A percentile compares a stretch with the other conserved stretches of the same genome.
Conservation (phyloP, 768 basidiomycete genomes). For the Trametes gibbosa region DNA sequence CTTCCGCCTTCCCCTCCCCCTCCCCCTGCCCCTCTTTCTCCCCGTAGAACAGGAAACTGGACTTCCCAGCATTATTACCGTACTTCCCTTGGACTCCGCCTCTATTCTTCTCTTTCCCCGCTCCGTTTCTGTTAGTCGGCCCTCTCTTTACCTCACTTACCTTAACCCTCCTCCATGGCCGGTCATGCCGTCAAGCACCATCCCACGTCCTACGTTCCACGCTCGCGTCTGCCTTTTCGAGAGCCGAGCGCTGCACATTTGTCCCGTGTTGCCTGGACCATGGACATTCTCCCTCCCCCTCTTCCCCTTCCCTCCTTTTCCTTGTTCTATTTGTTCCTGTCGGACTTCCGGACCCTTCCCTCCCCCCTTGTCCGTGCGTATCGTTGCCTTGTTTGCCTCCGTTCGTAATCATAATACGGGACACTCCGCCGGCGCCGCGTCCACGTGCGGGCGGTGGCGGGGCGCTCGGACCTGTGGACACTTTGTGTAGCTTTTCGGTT, state of each 20-base stretch:
- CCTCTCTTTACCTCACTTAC: neutral
- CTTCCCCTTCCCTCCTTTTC: neutral
- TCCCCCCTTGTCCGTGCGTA: neutral
- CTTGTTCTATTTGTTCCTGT: neutral
- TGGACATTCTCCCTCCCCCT: neutral
- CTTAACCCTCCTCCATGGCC: neutral
- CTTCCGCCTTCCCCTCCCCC: too few relatives aligned
- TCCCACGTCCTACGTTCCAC: neutral
- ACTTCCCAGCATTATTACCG: too few relatives aligned
- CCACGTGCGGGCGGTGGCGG: too few relatives aligned
- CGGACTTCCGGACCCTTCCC: too few relatives aligned
- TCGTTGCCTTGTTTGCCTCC: neutral
- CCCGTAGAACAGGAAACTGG: too few relatives aligned
- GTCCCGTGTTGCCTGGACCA: neutral
- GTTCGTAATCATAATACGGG: neutral
- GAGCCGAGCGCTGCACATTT: too few relatives aligned
- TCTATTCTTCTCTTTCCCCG: too few relatives aligned
- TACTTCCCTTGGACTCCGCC: too few relatives aligned
- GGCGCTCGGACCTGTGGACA: too few relatives aligned
- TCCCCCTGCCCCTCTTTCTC: too few relatives aligned
- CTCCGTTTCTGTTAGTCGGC: neutral
- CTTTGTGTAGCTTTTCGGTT: too few relatives aligned
- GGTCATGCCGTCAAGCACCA: neutral
- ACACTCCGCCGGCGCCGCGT: too few relatives aligned
- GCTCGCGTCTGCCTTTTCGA: neutral